Percentiles rank a stretch among this genome's conserved stretches.
Evolutionary conservation across 1,284 basidiomycete species (phyloP).

Genomic region (Melanopsichium pennsylvanicum): DNA sequence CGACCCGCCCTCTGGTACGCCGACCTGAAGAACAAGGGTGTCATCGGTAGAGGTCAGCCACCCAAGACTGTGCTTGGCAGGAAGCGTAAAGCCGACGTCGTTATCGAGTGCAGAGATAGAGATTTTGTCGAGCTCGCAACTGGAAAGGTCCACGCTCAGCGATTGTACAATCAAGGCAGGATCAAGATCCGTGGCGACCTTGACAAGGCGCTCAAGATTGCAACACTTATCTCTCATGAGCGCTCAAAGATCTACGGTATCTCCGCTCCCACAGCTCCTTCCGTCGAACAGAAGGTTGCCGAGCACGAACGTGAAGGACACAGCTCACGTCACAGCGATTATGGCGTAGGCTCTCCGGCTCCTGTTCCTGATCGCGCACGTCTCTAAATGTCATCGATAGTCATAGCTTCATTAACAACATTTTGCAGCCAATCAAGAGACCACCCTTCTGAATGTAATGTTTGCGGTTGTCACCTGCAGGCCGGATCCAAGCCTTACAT

Average conservation of each 20-base stretch:
- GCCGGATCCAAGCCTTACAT: too few species aligned
- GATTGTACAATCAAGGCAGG: slow-evolving; percentile 52
- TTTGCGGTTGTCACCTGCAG: too few species aligned
- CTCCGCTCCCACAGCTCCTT: slow-evolving; percentile 15
- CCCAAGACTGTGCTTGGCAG: slow-evolving; percentile 53
- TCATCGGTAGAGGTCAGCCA: slow-evolving; percentile 55
- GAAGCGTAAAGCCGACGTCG: slow-evolving; percentile 57
- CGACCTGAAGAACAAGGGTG: slow-evolving; percentile 45
- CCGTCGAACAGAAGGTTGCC: slow-evolving; percentile 10
- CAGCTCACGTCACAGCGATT: slow-evolving; percentile 19
- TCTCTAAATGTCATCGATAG: slow-evolving; percentile 8
- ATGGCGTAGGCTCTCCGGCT: slow-evolving; percentile 48
- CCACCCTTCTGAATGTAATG: too few species aligned
- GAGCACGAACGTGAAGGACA: slow-evolving; percentile 40
- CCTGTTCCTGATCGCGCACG: slow-evolving; percentile 45
- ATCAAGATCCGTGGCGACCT: slow-evolving; percentile 60
- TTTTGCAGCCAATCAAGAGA: too few species aligned
- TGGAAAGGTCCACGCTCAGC: slow-evolving; percentile 53
- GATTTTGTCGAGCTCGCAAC: slow-evolving; percentile 61
- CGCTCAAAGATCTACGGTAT: slow-evolving; percentile 56
- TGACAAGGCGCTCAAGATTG: slow-evolving; percentile 51
- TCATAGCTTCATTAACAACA: too few species aligned
- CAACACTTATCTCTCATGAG: slow-evolving; percentile 56
- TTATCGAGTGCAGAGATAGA: slow-evolving; percentile 59
- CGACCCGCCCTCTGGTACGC: slow-evolving; percentile 56